Percentiles rank a stretch among this genome's conserved stretches.
Conservation (phyloP, 345 rosid species). For the Murraya paniculata region DNA sequence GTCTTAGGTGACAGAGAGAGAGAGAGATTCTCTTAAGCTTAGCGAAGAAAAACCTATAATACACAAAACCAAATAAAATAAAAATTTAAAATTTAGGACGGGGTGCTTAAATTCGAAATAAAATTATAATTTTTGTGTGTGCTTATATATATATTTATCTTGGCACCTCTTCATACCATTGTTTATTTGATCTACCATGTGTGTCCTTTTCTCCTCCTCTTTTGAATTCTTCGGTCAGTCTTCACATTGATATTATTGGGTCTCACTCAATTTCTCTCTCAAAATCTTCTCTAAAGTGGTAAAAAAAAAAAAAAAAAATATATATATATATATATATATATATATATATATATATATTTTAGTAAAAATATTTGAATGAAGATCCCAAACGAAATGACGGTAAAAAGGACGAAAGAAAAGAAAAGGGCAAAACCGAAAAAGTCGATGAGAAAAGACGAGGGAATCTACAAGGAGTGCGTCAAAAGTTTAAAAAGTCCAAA, state of each 20-base stretch:
- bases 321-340: not conserved
- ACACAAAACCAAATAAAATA: no score
- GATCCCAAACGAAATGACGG: not conserved
- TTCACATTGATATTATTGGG: not conserved
- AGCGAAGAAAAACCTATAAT: no score
- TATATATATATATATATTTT: not conserved
- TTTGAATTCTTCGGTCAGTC: slow-evolving; percentile 1
- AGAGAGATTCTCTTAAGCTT: no score
- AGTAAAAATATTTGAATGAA: not conserved
- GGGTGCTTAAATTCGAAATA: no score
- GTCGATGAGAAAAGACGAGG: slow-evolving; percentile 15
- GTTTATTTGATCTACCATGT: slow-evolving; percentile 1
- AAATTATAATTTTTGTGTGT: no score
- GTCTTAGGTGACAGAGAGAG: no score
- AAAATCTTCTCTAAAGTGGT: not conserved
- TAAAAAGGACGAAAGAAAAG: slow-evolving; percentile 6
- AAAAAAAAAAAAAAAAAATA: not conserved
- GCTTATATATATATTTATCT: no score
- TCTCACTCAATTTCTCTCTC: not conserved
- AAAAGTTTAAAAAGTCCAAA: slow-evolving; percentile 9
- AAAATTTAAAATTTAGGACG: no score
- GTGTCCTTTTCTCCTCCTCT: not conserved
- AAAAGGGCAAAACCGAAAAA: not conserved
- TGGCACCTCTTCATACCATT: not conserved
- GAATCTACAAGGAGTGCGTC: slow-evolving; percentile 19